Evolutionary conservation across 805 yeast species (phyloP).

Genomic region (Saturnispora quitensis): DNA sequence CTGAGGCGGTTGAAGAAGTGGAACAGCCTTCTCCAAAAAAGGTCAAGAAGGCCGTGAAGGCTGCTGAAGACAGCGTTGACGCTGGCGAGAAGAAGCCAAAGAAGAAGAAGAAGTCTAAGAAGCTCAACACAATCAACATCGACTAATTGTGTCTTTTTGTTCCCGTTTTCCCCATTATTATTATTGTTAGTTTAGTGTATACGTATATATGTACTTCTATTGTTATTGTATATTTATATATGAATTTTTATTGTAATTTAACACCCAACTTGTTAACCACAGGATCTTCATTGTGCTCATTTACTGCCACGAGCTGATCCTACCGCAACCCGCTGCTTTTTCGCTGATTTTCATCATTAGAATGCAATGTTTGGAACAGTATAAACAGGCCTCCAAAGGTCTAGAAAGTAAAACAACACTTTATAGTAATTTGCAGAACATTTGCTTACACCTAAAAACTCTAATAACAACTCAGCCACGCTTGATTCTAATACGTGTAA

Average conservation of each 20-base stretch:
- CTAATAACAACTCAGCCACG: too few species aligned
- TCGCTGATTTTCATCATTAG: too few species aligned
- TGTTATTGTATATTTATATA: neutral
- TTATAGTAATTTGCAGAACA: too few species aligned
- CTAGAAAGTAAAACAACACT: too few species aligned
- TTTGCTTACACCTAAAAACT: too few species aligned
- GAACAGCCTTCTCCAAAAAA: neutral
- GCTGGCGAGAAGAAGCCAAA: constrained; percentile 28
- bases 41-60: constrained; percentile 2
- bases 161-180: neutral
- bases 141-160: neutral
- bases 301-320: neutral
- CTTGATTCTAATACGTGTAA: too few species aligned
- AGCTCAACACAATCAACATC: constrained; percentile 3
- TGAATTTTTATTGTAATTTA: neutral
- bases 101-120: constrained; percentile 43
- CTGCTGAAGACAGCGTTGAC: constrained; percentile 1
- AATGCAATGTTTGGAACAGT: too few species aligned
- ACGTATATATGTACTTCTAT: neutral
- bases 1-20: neutral
- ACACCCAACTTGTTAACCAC: neutral
- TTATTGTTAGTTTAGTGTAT: neutral
- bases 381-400: too few species aligned
- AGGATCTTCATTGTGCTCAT: neutral
- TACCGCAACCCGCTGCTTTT: neutral